Evolutionary conservation across 345 rosid genomes (phyloP).

Genomic region (Syzygium grande): DNA sequence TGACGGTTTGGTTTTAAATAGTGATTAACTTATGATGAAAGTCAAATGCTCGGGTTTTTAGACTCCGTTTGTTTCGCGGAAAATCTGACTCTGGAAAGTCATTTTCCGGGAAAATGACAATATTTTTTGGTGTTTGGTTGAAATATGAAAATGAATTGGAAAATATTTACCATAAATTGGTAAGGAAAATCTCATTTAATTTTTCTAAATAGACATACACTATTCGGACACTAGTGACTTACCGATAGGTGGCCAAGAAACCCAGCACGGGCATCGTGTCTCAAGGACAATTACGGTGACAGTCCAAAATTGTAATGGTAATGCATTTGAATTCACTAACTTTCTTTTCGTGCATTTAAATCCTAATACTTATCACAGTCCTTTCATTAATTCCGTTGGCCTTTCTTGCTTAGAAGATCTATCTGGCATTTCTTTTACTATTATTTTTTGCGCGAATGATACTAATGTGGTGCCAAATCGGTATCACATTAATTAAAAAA

Average conservation of each 20-base stretch:
- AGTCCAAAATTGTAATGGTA: not conserved
- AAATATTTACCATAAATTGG: too few relatives aligned
- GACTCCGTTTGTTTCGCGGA: not conserved
- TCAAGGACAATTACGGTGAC: not conserved
- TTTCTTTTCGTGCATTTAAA: not conserved
- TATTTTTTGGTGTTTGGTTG: too few relatives aligned
- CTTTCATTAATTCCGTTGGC: not conserved
- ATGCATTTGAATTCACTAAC: not conserved
- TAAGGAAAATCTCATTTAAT: too few relatives aligned
- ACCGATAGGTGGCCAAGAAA: too few relatives aligned
- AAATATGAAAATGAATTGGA: too few relatives aligned
- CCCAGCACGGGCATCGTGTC: too few relatives aligned
- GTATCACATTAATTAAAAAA: not conserved
- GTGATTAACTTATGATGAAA: not conserved
- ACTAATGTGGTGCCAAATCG: not conserved
- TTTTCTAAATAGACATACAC: too few relatives aligned
- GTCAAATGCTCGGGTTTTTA: not conserved
- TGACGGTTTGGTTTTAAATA: not conserved
- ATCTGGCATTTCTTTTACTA: not conserved
- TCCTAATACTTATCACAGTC: not conserved
- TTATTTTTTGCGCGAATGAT: not conserved
- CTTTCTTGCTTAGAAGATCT: not conserved
- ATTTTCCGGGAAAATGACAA: too few relatives aligned
- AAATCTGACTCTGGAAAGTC: too few relatives aligned
- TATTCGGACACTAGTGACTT: too few relatives aligned